phyloP scores from a whole-genome alignment of 1,284 basidiomycete genomes.

The Papiliotrema fonsecae region DNA sequence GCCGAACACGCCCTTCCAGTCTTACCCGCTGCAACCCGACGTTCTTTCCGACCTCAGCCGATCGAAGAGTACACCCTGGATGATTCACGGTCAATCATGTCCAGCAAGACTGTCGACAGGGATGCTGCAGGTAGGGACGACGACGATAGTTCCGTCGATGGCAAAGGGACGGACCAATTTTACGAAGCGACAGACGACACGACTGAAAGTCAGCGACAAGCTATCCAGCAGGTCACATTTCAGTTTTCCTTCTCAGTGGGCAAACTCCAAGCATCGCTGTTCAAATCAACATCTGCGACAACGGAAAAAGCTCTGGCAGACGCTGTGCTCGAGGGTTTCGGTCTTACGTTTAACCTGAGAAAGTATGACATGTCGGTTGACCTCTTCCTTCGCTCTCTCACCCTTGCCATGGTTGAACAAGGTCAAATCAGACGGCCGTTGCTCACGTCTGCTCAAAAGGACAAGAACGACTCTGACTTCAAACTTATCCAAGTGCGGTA shows the following conservation, averaged over 20 bases:
- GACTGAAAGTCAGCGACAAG: slow-evolving; percentile 48
- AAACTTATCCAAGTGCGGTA: slow-evolving; percentile 83
- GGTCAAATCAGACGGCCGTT: slow-evolving; percentile 61
- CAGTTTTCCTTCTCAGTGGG: slow-evolving; percentile 89
- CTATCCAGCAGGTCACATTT: slow-evolving; percentile 76
- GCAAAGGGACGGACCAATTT: slow-evolving; percentile 55
- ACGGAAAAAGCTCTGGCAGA: slow-evolving; percentile 59
- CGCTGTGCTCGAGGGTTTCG: slow-evolving; percentile 75
- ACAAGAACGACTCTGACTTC: slow-evolving; percentile 50
- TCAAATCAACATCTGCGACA: slow-evolving; percentile 52
- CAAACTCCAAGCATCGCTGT: slow-evolving; percentile 75
- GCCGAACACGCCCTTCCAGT: slow-evolving; percentile 4
- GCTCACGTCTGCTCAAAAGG: slow-evolving; percentile 64
- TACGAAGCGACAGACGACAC: slow-evolving; percentile 69
- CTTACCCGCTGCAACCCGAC: slow-evolving; percentile 9
- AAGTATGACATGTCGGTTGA: slow-evolving; percentile 87
- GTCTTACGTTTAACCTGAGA: slow-evolving; percentile 65
- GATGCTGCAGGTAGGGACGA: slow-evolving; percentile 37
- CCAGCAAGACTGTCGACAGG: slow-evolving; percentile 12
- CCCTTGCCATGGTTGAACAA: slow-evolving; percentile 59
- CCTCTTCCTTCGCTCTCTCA: slow-evolving; percentile 67
- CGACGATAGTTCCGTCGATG: slow-evolving; percentile 4
- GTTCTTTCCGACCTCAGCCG: slow-evolving; percentile 51
- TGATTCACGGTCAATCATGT: slow-evolving; percentile 47
- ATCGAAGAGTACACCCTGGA: slow-evolving; percentile 66